A percentile compares a stretch with the other conserved stretches of the same genome.
Conservation (phyloP, 139 green algal genomes). For the Coelastrella sp. region DNA sequence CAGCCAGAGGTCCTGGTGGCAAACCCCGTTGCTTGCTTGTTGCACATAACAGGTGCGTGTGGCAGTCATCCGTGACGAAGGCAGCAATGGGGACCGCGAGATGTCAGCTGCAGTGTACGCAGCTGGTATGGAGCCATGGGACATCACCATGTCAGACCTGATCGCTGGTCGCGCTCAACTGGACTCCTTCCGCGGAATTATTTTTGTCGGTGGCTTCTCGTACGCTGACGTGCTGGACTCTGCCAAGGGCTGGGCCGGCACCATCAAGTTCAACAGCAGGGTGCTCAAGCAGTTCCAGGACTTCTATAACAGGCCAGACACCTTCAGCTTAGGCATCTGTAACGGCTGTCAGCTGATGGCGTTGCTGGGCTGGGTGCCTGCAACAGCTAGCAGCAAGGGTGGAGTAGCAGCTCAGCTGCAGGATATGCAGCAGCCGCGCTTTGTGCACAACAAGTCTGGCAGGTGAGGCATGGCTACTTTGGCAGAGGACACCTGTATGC, state of each 20-base stretch:
- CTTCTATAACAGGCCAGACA: constrained; percentile 78
- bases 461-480: constrained; percentile 78
- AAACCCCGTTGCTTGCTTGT: not conserved
- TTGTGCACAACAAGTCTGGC: constrained; percentile 94
- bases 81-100: constrained; percentile 97
- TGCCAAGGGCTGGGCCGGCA: constrained; percentile 98
- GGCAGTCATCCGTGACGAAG: constrained; percentile 96
- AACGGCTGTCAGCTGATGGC: constrained; percentile 99
- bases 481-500: no score
- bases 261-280: constrained; percentile 93
- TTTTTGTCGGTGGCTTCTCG: constrained; percentile 92
- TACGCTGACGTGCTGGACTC: constrained; percentile 98
- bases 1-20: not conserved
- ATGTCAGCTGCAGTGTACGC: constrained; percentile 92
- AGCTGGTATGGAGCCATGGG: constrained; percentile 96
- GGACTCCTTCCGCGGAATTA: constrained; percentile 66
- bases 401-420: constrained; percentile 67
- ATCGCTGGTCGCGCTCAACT: constrained; percentile 60
- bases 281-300: constrained; percentile 87
- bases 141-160: constrained; percentile 98
- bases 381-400: constrained; percentile 50
- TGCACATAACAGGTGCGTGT: constrained; percentile 66
- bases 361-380: constrained; percentile 96
- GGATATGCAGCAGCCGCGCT: constrained; percentile 92
- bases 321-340: constrained; percentile 97